These are phyloP conservation scores for Nectriaceae sp. DNA, from an alignment of 2,329 filamentous ascomycete genomes.

Conservation along the genomic window DNA sequence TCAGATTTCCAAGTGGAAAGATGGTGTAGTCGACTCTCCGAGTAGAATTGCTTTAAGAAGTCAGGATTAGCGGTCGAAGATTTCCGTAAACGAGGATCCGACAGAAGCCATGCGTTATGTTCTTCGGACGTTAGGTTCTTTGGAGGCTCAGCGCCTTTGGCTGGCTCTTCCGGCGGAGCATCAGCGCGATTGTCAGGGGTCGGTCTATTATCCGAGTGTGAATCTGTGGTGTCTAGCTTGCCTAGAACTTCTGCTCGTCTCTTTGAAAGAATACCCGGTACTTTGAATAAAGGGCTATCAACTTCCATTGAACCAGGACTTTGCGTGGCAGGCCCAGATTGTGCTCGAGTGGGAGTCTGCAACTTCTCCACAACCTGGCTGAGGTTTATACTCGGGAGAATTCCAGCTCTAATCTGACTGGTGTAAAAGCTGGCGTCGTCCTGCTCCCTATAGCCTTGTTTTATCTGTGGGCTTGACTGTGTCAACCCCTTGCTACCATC, in stretches of 20 bases:
- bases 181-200: not conserved
- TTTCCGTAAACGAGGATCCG: slow-evolving; percentile 82
- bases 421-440: slow-evolving; percentile 83
- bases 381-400: slow-evolving; percentile 28
- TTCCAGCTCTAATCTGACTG: slow-evolving; percentile 59
- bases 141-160: slow-evolving; percentile 14
- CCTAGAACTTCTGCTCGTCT: not conserved
- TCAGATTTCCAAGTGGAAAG: slow-evolving; percentile 96
- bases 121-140: slow-evolving; percentile 87
- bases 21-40: slow-evolving; percentile 92
- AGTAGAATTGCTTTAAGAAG: slow-evolving; percentile 92
- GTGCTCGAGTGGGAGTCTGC: slow-evolving; percentile 20
- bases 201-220: not conserved
- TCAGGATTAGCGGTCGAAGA: slow-evolving; percentile 91
- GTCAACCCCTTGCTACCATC: slow-evolving; percentile 65
- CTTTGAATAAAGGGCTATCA: slow-evolving; percentile 3
- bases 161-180: not conserved
- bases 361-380: slow-evolving; percentile 31
- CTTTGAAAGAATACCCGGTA: not conserved
- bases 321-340: not conserved
- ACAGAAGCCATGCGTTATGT: slow-evolving; percentile 82
- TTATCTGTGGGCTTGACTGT: slow-evolving; percentile 59
- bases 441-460: slow-evolving; percentile 75
- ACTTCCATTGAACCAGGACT: slow-evolving; percentile 2
- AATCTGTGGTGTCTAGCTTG: not conserved